Evolutionary conservation across 192 early-diverging fungal species (phyloP).

Genomic region (Coemansia sp.): DNA sequence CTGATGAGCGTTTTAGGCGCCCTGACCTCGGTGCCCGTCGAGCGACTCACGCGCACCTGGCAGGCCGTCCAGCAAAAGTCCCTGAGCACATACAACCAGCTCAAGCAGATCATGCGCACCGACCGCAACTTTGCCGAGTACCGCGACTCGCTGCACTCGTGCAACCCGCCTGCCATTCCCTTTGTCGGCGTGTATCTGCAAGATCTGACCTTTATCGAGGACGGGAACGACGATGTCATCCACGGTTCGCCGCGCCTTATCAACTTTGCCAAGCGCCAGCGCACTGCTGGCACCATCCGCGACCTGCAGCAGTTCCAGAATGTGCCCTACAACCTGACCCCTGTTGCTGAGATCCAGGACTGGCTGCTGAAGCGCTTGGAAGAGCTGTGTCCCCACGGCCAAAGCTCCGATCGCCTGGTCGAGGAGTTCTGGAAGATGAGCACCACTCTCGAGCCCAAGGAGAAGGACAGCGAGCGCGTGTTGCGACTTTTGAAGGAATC

Average conservation of each 20-base stretch:
- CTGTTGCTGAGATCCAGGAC: slow-evolving; percentile 79
- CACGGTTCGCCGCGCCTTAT: slow-evolving; percentile 64
- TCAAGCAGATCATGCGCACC: slow-evolving; percentile 75
- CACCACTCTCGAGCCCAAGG: slow-evolving; percentile 78
- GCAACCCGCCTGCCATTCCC: slow-evolving; percentile 77
- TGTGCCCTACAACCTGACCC: slow-evolving; percentile 68
- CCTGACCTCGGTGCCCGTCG: slow-evolving; percentile 82
- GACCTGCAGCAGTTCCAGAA: slow-evolving; percentile 89
- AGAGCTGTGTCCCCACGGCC: slow-evolving; percentile 61
- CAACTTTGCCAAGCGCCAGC: slow-evolving; percentile 87
- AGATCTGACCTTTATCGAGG: slow-evolving; percentile 89
- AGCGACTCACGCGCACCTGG: slow-evolving; percentile 90
- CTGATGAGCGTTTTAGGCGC: slow-evolving; percentile 88
- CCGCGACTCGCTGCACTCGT: slow-evolving; percentile 74
- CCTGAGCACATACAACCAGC: slow-evolving; percentile 57
- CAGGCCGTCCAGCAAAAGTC: slow-evolving; percentile 65
- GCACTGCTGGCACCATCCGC: slow-evolving; percentile 81
- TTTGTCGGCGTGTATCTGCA: slow-evolving; percentile 84
- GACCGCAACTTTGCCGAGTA: slow-evolving; percentile 81
- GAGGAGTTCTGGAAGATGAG: slow-evolving; percentile 75
- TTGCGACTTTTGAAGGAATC: slow-evolving; percentile 71
- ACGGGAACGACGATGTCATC: slow-evolving; percentile 76
- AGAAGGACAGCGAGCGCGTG: slow-evolving; percentile 81
- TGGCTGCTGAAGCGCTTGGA: slow-evolving; percentile 70
- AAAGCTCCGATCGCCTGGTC: slow-evolving; percentile 55